phyloP scores from a whole-genome alignment of 352 stramenopile species.

The Phytopythium vexans region DNA sequence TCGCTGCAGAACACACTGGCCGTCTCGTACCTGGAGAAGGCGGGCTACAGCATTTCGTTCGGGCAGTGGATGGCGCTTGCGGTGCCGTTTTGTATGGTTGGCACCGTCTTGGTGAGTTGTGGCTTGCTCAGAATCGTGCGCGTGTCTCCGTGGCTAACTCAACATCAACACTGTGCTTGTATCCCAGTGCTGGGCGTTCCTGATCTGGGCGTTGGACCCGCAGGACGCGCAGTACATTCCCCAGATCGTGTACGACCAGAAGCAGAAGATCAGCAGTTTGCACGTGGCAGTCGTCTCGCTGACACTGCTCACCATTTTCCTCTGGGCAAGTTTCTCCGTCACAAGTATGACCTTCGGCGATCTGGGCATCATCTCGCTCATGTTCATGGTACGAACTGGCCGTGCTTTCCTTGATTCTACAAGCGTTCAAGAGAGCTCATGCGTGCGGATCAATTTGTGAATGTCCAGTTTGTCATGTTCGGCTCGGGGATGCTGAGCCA shows the following conservation, averaged over 20 bases:
- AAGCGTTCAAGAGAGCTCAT: neutral
- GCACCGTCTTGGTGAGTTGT: constrained; percentile 76
- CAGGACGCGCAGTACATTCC: constrained; percentile 89
- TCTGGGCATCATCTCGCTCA: constrained; percentile 88
- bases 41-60: constrained; percentile 87
- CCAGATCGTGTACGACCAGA: constrained; percentile 91
- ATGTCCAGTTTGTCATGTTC: constrained; percentile 79
- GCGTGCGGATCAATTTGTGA: neutral
- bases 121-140: neutral
- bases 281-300: constrained; percentile 89
- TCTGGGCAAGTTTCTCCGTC: constrained; percentile 87
- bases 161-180: neutral
- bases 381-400: constrained; percentile 77
- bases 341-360: constrained; percentile 88
- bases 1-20: constrained; percentile 89
- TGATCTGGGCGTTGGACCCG: constrained; percentile 85
- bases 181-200: constrained; percentile 82
- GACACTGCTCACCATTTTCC: constrained; percentile 87
- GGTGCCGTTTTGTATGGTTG: constrained; percentile 85
- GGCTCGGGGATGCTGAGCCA: constrained; percentile 86
- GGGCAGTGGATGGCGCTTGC: constrained; percentile 89
- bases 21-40: constrained; percentile 85
- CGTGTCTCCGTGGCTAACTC: neutral
- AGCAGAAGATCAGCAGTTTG: constrained; percentile 85
- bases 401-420: neutral